Evolutionary conservation across 495 filamentous ascomycete genomes (phyloP).

Genomic region (Podospora didyma): DNA sequence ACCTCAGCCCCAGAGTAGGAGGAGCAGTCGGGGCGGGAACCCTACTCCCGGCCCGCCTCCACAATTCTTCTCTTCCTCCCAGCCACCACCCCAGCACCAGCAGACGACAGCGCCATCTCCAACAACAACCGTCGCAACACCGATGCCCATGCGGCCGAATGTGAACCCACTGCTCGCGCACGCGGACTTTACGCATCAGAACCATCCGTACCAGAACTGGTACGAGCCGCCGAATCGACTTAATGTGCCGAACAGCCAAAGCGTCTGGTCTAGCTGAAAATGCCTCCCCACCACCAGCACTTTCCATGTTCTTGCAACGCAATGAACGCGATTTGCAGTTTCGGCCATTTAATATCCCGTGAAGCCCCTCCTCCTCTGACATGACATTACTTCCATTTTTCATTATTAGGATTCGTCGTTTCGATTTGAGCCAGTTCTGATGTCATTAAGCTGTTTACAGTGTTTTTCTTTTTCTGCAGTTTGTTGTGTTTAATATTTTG

Average conservation of each 20-base stretch:
- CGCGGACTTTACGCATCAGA: conserved; percentile 67
- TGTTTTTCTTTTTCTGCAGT: too few relatives aligned
- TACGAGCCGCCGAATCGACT: conserved; percentile 47
- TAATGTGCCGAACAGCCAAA: not conserved
- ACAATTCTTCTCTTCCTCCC: conserved; percentile 5
- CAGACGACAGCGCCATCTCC: not conserved
- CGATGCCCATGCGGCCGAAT: conserved; percentile 42
- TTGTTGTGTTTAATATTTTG: too few relatives aligned
- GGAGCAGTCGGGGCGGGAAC: not conserved
- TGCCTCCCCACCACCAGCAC: too few relatives aligned
- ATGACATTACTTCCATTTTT: too few relatives aligned
- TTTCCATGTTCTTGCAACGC: too few relatives aligned
- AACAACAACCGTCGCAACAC: conserved; percentile 24
- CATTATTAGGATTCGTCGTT: too few relatives aligned
- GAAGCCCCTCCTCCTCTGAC: too few relatives aligned
- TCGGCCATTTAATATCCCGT: too few relatives aligned
- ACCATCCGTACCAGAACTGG: conserved; percentile 71
- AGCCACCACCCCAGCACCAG: conserved; percentile 1
- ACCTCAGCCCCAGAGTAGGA: not conserved
- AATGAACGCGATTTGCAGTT: too few relatives aligned
- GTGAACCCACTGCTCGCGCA: conserved; percentile 60
- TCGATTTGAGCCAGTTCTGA: too few relatives aligned
- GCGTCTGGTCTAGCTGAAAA: not conserved
- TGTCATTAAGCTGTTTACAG: too few relatives aligned
- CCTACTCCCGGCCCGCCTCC: conserved; percentile 6